Base-by-base conservation (phyloP, 2,329 filamentous ascomycete genomes). In the Ascochyta koolunga region DNA sequence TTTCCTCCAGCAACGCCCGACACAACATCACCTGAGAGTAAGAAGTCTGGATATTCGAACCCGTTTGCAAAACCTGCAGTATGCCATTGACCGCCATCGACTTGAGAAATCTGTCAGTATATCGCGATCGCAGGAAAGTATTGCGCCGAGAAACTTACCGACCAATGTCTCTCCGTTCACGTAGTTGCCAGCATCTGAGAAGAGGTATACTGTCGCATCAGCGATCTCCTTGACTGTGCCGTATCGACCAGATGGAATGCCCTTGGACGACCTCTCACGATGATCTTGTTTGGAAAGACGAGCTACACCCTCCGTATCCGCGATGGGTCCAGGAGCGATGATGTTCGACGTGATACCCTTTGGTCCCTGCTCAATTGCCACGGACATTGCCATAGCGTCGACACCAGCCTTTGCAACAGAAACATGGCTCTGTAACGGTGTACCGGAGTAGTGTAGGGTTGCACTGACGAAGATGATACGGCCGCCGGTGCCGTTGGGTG, bases 381-480 rank as follows among this genome's bases (percentile, higher is more conserved):
- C 85, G 5, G 86, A 89, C 48, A 87, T 84, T 54, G 90, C 88
- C 68, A 99, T 84, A 1, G 91, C 88, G 76, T 99, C 93, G 10
- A 99, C 86, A 15, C 89, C 90, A 0, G 93, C 90, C 78, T 99
- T 99, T 52, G 95, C 93, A 1, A 92, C 92, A 2, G 88, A 83
- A n/a, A 93, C 93, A 76, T 98, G 93, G 2, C 89, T 85, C 75
- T 98, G 95, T 62, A 96, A 80, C 0, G 92, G 89, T 75, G 88
- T 86, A 32, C 91, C 92, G 0, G 89, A 89, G 78, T 93, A 97
- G 78, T 98, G 93, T 67, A 98, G 89, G 1, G 91, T 93, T 4
- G 93, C 93, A 38, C 89, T 95, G 57, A 98, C 84, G 74, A 93
- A 96, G 67, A 97, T 85, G 69, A 98, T 92, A 53, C 93, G 87